Evolutionary conservation across 345 rosid species (phyloP), one percentile per base, ranked within the genome.

Genomic region (Pelargonium nanum): DNA sequence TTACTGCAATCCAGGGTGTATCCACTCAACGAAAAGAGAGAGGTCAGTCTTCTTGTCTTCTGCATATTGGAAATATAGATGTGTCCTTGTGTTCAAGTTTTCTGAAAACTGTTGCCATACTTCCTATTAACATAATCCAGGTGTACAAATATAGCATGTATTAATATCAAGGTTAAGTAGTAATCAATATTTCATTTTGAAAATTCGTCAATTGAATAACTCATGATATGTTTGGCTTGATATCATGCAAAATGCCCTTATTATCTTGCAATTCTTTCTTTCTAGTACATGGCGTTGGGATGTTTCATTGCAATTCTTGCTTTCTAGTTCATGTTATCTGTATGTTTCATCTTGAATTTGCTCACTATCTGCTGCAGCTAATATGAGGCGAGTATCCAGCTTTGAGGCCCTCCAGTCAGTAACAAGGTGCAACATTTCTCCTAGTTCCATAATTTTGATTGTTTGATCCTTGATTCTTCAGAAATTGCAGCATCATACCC

Each of bases 361-460:
- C 24, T 51, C 60, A 25, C 56, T 62, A n/a, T 67, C 26, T 62
- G 61, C 61, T 26, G 63, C 75, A 91, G 97, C 88, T 62, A 86
- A 83, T 75, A 73, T 88, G 60, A 86, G 80, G 81, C 84, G 85
- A 64, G 65, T 91, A 54, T 88, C 97, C 65, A 91, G 97, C 89
- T 84, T 86, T 45, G 97, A 91, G 78, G 96, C 94, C 61, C 91
- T 91, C 66, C 96, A 88, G 67, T 83, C 84, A 1, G 81, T 85
- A 15, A 83, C 89, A 61, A 83, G 88, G 97, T 87, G 69, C 56
- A 61, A 56, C 17, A 15, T 32, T 26, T 26, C 56, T 48, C 63
- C 21, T 54, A 19, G 25, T 62, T 57, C 19, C 19, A 22, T 54
- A 25, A 22, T 60, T 26, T 19, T 19, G 10, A 24, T 56, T n/a